Percentiles rank a stretch among this genome's conserved stretches.
Conservation (phyloP, 495 filamentous ascomycete species). For the Achaetomiella virescens region DNA sequence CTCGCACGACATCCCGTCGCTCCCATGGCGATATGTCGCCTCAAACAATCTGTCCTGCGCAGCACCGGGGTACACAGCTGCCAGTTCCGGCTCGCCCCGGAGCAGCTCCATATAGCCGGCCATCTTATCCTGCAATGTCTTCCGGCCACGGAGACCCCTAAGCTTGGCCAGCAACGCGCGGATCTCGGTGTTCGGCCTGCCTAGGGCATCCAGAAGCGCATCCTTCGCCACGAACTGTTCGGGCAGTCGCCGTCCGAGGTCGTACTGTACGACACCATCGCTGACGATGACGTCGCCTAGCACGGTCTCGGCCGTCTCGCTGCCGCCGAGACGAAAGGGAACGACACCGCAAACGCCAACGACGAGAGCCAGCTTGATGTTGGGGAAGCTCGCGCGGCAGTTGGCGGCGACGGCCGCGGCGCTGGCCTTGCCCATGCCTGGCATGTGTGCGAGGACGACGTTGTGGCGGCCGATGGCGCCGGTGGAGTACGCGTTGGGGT, state of each 20-base stretch:
- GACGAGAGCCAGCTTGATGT: constrained; percentile 19
- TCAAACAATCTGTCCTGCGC: constrained; percentile 29
- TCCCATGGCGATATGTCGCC: constrained; percentile 29
- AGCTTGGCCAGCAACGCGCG: constrained; percentile 16
- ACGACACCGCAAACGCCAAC: constrained; percentile 31
- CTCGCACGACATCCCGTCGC: constrained; percentile 8
- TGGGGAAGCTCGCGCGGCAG: constrained; percentile 27
- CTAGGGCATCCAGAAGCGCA: constrained; percentile 24
- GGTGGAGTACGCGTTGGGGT: constrained; percentile 31
- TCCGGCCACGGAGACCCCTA: background rate
- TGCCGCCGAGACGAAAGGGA: constrained; percentile 2
- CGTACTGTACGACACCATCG: constrained; percentile 28
- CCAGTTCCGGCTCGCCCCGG: background rate
- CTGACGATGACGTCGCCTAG: constrained; percentile 44
- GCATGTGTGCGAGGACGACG: constrained; percentile 31
- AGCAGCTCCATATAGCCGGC: constrained; percentile 15
- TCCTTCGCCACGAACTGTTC: constrained; percentile 24
- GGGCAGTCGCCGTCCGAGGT: constrained; percentile 29
- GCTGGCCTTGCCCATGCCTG: constrained; percentile 29
- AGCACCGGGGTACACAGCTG: constrained; percentile 18
- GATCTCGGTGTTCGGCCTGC: constrained; percentile 27
- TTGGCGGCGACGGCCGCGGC: constrained; percentile 27
- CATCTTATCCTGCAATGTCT: constrained; percentile 8
- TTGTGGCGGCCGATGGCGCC: constrained; percentile 33
- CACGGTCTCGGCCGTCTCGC: constrained; percentile 13